Evolutionary conservation across 176 grass and related monocot genomes (phyloP), one percentile per base, ranked within the genome.

Genomic region (Lolium perenne): DNA sequence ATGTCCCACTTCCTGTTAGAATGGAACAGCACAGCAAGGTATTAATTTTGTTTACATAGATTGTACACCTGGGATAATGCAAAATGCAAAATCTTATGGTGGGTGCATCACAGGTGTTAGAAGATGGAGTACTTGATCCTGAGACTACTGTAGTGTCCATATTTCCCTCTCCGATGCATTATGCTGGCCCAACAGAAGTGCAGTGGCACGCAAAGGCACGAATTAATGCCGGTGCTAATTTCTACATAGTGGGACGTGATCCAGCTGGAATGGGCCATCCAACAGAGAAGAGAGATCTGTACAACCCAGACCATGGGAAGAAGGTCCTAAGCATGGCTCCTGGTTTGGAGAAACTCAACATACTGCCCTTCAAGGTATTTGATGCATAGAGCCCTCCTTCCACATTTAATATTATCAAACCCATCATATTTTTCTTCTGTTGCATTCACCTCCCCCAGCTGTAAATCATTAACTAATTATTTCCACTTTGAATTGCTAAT

Each of bases 1-100:
- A 98, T 87, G 96, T 98, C 5, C 96, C 96, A n/a, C 77, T 98
- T 64, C 82, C 84, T 77, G 88, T 98, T 80, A 59, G 96, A 86
- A 98, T 98, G 96, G 96, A 98, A 69, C 96, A 98, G 71, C 96
- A 98, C 85, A 94, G 90, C 86, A 95, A 98, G 96, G 96, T 95
- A 85, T 8, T 59, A 6, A 41, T 83, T 81, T 82, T 85, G 0
- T 57, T 80, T 23, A 83, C 70, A 71, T 7, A 48, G 7, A 16
- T 15, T 87, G 5, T 60, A 25, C 18, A 45, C 4, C 57, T 87
- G 0, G 35, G 12, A 49, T 58, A 5, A 10, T 57, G 22, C 22
- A 79, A 47, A 41, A 23, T 26, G 21, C n/a, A 82, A 71, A 32
- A 63, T 64, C 14, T 26, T 83, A 29, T 73, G 2, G 6, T 83